A percentile compares a stretch with the other conserved stretches of the same genome.
phyloP scores from a whole-genome alignment of 2,329 filamentous ascomycete species.

The Neonectria magnoliae region DNA sequence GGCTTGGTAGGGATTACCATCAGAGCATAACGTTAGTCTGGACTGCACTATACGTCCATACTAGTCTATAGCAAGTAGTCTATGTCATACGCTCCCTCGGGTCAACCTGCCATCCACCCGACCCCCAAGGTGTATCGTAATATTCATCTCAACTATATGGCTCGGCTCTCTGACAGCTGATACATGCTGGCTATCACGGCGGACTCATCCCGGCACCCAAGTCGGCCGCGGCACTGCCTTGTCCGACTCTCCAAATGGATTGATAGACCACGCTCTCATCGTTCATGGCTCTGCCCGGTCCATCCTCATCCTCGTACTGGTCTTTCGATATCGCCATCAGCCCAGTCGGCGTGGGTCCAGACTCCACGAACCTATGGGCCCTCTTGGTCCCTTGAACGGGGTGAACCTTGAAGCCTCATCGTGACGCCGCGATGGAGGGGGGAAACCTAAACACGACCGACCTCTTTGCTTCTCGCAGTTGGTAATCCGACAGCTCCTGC shows the following conservation, averaged over 20 bases:
- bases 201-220: conserved; percentile 19
- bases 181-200: conserved; percentile 9
- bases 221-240: conserved; percentile 11
- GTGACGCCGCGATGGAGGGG: conserved; percentile 12
- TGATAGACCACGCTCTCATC: background rate
- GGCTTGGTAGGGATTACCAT: conserved; percentile 26
- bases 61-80: too few relatives aligned
- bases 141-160: conserved; percentile 21
- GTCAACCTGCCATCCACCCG: background rate
- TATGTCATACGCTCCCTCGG: background rate
- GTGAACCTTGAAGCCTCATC: conserved; percentile 29
- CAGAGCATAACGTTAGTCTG: background rate
- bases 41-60: too few relatives aligned
- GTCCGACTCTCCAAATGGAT: conserved; percentile 6
- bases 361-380: conserved; percentile 25
- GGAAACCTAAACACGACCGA: conserved; percentile 25
- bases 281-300: conserved; percentile 5
- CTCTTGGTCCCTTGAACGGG: conserved; percentile 17
- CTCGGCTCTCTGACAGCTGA: conserved; percentile 22
- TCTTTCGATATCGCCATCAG: conserved; percentile 26
- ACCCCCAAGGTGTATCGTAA: conserved; percentile 5
- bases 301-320: conserved; percentile 4
- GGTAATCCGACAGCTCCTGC: conserved; percentile 21
- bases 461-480: conserved; percentile 25
- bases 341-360: conserved; percentile 26